These are phyloP conservation scores for Escallonia rubra DNA, from an alignment of 129 eudicot genomes.

Conservation along the genomic window DNA sequence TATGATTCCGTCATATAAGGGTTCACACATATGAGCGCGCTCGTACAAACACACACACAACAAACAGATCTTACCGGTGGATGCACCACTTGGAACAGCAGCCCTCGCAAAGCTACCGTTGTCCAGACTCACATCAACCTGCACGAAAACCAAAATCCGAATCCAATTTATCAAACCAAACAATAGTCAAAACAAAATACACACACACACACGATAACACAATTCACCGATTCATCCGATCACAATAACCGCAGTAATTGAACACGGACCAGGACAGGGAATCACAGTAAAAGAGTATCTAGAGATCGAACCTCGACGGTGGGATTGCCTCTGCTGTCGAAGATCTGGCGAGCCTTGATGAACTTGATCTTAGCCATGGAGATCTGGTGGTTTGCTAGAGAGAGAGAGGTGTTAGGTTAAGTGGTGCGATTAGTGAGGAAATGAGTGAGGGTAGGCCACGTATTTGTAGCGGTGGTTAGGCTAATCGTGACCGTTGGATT, in stretches of 20 bases:
- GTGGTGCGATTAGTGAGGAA: conserved; percentile 3
- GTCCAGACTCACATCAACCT: conserved; percentile 74
- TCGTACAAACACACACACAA: background rate
- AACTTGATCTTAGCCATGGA: conserved; percentile 67
- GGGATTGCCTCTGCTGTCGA: conserved; percentile 98
- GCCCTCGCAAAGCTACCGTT: conserved; percentile 73
- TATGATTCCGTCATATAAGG: no score
- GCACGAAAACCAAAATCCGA: background rate
- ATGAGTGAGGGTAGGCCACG: conserved; percentile 6
- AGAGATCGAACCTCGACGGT: conserved; percentile 77
- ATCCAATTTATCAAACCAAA: background rate
- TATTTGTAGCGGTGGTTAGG: conserved; percentile 36
- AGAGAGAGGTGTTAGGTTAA: conserved; percentile 5
- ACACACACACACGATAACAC: background rate
- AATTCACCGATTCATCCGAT: background rate
- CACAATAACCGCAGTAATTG: background rate
- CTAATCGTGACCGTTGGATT: conserved; percentile 32
- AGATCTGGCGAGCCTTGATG: conserved; percentile 90
- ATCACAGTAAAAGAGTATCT: background rate
- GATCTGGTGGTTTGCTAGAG: conserved; percentile 16
- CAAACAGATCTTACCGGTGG: conserved; percentile 63
- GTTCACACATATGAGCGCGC: no score
- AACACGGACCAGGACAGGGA: no score
- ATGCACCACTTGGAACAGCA: conserved; percentile 99
- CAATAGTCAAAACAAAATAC: background rate